phyloP scores from a whole-genome alignment of 1,284 basidiomycete species.

The Puccinia horiana region DNA sequence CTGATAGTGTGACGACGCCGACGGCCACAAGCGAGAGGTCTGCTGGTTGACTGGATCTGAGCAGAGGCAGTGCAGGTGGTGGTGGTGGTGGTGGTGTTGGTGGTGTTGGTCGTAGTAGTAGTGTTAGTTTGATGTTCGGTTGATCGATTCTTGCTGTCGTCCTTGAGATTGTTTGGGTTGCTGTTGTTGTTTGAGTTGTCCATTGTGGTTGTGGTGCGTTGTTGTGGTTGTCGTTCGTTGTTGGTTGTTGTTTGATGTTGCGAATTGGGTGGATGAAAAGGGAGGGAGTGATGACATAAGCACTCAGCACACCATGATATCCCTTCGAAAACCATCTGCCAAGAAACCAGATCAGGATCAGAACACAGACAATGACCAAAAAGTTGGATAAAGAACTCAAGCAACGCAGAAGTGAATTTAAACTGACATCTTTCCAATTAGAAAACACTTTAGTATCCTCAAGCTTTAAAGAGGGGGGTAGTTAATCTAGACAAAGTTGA shows the following conservation, averaged over 20 bases:
- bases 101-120: neutral
- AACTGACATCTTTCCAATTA: no score
- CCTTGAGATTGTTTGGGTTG: no score
- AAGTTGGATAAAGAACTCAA: no score
- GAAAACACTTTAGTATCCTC: no score
- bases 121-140: neutral
- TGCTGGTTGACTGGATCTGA: neutral
- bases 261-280: neutral
- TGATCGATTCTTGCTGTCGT: neutral
- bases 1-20: conserved; percentile 40
- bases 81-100: neutral
- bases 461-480: no score
- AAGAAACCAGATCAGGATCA: no score
- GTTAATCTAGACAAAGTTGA: no score
- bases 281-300: neutral
- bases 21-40: conserved; percentile 24
- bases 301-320: no score
- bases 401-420: no score
- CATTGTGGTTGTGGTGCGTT: neutral
- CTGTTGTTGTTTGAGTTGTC: neutral
- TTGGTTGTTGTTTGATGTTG: neutral
- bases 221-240: neutral
- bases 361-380: no score
- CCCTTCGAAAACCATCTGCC: no score
- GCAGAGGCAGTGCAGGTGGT: neutral